Evolutionary conservation across 805 yeast genomes (phyloP).

Genomic region (Lachancea sp.): DNA sequence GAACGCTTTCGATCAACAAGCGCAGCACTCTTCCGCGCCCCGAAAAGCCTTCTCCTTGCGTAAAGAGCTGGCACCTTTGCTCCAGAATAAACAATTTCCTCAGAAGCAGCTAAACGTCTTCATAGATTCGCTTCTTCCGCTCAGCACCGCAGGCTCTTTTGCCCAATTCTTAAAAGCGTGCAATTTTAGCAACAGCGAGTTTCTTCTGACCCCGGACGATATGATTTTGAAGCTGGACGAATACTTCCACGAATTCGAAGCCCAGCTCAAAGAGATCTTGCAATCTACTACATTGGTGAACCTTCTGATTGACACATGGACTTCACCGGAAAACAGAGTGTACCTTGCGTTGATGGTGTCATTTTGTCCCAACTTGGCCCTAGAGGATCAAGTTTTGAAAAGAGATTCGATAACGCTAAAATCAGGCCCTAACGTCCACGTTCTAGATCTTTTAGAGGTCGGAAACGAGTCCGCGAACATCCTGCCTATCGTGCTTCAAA

Average conservation of each 20-base stretch:
- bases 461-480: not conserved
- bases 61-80: conserved; percentile 9
- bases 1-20: conserved; percentile 1
- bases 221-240: conserved; percentile 8
- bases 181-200: conserved; percentile 6
- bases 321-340: not conserved
- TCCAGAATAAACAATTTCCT: conserved; percentile 8
- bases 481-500: not conserved
- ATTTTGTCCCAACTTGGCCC: conserved; percentile 8
- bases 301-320: conserved; percentile 7
- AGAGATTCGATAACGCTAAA: not conserved
- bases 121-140: conserved; percentile 10
- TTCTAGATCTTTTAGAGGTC: not conserved
- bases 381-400: conserved; percentile 2
- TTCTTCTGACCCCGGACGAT: conserved; percentile 9
- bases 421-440: conserved; percentile 5
- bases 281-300: not conserved
- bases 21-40: conserved; percentile 1
- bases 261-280: conserved; percentile 9
- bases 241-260: conserved; percentile 10
- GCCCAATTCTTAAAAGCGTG: conserved; percentile 9
- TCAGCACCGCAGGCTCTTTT: conserved; percentile 9
- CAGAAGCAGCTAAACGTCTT: conserved; percentile 10
- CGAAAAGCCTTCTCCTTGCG: conserved; percentile 10
- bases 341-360: conserved; percentile 8